Conservation (phyloP, 768 basidiomycete species). For the Mycena sanguinolenta region DNA sequence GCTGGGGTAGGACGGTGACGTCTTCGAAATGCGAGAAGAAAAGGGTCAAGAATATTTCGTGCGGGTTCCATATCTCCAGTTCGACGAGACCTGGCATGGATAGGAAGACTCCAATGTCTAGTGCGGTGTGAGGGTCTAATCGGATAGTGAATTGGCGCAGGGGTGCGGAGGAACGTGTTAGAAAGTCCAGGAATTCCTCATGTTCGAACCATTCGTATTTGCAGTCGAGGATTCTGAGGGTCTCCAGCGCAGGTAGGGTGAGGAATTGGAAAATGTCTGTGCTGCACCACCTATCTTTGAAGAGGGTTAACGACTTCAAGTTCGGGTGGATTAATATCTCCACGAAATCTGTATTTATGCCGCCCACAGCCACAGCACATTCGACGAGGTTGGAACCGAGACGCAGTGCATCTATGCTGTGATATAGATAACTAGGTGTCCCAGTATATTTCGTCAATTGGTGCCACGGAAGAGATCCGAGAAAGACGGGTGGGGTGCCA, state of each 20-base stretch:
- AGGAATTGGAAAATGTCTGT: background rate
- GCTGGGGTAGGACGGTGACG: background rate
- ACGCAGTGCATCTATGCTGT: background rate
- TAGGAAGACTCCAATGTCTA: background rate
- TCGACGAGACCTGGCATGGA: conserved; percentile 4
- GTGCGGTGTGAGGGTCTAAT: background rate
- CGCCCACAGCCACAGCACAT: background rate
- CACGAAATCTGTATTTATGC: too few species aligned
- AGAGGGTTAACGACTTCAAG: conserved; percentile 12
- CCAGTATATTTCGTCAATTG: conserved; percentile 9
- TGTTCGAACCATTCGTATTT: background rate
- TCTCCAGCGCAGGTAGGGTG: background rate
- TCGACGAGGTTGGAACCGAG: background rate
- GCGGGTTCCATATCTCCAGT: conserved; percentile 3
- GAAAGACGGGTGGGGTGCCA: background rate
- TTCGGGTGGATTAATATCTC: background rate
- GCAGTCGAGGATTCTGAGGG: conserved; percentile 1
- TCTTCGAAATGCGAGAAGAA: background rate
- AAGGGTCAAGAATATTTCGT: background rate
- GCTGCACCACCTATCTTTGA: background rate
- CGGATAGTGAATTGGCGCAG: conserved; percentile 12
- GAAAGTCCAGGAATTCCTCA: background rate
- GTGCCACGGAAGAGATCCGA: conserved; percentile 3
- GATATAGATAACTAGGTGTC: too few species aligned
- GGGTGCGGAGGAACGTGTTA: conserved; percentile 11